phyloP scores from a whole-genome alignment of 768 basidiomycete species.

The Lepiota venenata region DNA sequence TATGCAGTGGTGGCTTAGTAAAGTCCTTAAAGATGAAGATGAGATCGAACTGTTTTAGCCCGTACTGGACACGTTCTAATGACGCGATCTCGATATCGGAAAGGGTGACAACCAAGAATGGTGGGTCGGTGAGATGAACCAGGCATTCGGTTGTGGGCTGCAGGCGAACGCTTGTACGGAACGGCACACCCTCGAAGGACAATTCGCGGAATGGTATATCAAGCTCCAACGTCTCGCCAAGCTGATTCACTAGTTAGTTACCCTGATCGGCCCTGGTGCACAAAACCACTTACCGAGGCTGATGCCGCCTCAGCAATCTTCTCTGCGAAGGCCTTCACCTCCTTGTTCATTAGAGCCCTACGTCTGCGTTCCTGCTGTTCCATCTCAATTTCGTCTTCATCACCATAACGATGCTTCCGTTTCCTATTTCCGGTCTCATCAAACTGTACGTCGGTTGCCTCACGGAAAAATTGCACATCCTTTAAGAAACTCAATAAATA shows the following conservation, averaged over 20 bases:
- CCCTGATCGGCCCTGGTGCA: neutral
- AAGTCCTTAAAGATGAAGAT: conserved; percentile 98
- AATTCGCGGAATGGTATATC: conserved; percentile 98
- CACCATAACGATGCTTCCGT: conserved; percentile 93
- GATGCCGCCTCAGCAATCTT: conserved; percentile 85
- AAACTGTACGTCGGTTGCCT: conserved; percentile 96
- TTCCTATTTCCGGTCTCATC: conserved; percentile 99
- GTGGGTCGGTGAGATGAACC: conserved; percentile 91
- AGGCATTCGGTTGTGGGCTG: conserved; percentile 97
- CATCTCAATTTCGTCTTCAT: conserved; percentile 98
- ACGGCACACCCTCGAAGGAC: conserved; percentile 95
- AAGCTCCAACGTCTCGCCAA: conserved; percentile 84
- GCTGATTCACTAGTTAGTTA: conserved; percentile 22
- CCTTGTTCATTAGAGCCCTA: conserved; percentile 85
- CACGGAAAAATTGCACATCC: conserved; percentile 98
- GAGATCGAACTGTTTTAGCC: conserved; percentile 94
- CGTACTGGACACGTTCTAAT: conserved; percentile 94
- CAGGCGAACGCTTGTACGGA: conserved; percentile 89
- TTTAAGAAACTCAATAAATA: conserved; percentile 24
- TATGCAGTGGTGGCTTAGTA: conserved; percentile 86
- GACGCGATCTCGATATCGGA: conserved; percentile 96
- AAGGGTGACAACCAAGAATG: conserved; percentile 94
- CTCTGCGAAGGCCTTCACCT: conserved; percentile 91
- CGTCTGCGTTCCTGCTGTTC: conserved; percentile 96
- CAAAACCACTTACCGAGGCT: conserved; percentile 51